These are phyloP conservation scores for Dictyostelium firmibasis DNA, from an alignment of 78 protist species.

Conservation along the genomic window DNA sequence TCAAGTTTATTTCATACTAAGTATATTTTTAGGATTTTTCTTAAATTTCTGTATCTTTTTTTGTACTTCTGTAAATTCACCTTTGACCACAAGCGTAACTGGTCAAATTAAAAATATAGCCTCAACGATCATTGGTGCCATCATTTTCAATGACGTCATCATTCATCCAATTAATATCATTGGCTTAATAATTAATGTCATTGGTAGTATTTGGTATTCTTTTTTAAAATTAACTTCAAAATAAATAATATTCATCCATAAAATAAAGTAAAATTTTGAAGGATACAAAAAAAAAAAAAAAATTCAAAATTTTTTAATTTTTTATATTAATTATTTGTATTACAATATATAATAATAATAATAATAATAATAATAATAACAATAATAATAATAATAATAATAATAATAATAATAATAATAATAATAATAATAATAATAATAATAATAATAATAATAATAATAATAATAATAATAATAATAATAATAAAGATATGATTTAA, in stretches of 20 bases:
- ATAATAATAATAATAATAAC: too few relatives aligned
- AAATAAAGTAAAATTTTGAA: too few relatives aligned
- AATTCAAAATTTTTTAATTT: too few relatives aligned
- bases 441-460: too few relatives aligned
- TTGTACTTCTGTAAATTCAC: constrained; percentile 59
- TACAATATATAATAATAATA: too few relatives aligned
- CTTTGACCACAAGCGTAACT: constrained; percentile 57
- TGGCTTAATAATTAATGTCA: constrained; percentile 28
- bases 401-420: too few relatives aligned
- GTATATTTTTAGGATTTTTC: constrained; percentile 47
- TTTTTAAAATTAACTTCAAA: constrained; percentile 10
- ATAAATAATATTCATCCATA: background rate
- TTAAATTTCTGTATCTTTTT: constrained; percentile 67
- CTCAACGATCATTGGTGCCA: constrained; percentile 34
- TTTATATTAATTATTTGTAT: too few relatives aligned
- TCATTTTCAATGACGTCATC: constrained; percentile 43
- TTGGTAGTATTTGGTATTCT: constrained; percentile 69
- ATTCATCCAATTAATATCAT: constrained; percentile 56
- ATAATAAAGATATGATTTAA: background rate
- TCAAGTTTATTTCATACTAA: constrained; percentile 21
- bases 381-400: too few relatives aligned
- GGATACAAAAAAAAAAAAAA: too few relatives aligned
- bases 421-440: too few relatives aligned
- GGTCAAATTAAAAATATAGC: constrained; percentile 61
- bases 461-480: background rate